Conservation (phyloP, 371 early-diverging fungal species). For the Phascolomyces articulosus region DNA sequence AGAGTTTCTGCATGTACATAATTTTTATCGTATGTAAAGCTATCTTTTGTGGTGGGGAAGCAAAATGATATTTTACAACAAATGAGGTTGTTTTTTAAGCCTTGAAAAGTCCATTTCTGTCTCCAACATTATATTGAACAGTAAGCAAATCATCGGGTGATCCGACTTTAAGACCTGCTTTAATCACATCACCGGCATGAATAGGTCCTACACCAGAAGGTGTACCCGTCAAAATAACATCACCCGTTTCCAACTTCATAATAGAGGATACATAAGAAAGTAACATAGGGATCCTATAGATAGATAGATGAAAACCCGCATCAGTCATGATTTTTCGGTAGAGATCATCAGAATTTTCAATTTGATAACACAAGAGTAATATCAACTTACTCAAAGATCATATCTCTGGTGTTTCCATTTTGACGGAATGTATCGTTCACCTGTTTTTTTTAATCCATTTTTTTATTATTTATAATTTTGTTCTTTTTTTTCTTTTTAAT, state of each 20-base stretch:
- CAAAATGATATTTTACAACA: not conserved
- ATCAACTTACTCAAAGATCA: slow-evolving; percentile 81
- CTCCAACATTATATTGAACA: slow-evolving; percentile 38
- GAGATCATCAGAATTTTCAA: too few relatives aligned
- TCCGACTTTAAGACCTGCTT: slow-evolving; percentile 68
- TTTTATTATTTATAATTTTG: not conserved
- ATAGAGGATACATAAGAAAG: slow-evolving; percentile 80
- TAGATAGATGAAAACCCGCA: not conserved
- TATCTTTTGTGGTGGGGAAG: too few relatives aligned
- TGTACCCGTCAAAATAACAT: slow-evolving; percentile 82
- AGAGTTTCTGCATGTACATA: too few relatives aligned
- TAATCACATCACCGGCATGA: slow-evolving; percentile 74
- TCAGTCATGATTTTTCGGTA: not conserved
- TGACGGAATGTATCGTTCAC: slow-evolving; percentile 79
- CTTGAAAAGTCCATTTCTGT: slow-evolving; percentile 44
- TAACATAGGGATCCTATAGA: slow-evolving; percentile 52
- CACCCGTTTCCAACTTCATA: slow-evolving; percentile 87
- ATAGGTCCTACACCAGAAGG: slow-evolving; percentile 91
- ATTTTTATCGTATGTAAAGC: too few relatives aligned
- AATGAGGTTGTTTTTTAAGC: not conserved
- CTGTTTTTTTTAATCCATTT: slow-evolving; percentile 15
- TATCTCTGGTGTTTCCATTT: slow-evolving; percentile 86
- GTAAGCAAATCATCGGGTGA: slow-evolving; percentile 31
- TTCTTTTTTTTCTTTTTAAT: not conserved
- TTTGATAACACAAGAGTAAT: not conserved